phyloP scores from a whole-genome alignment of 1,139 yeast genomes.

The Geotrichum restrictum region DNA sequence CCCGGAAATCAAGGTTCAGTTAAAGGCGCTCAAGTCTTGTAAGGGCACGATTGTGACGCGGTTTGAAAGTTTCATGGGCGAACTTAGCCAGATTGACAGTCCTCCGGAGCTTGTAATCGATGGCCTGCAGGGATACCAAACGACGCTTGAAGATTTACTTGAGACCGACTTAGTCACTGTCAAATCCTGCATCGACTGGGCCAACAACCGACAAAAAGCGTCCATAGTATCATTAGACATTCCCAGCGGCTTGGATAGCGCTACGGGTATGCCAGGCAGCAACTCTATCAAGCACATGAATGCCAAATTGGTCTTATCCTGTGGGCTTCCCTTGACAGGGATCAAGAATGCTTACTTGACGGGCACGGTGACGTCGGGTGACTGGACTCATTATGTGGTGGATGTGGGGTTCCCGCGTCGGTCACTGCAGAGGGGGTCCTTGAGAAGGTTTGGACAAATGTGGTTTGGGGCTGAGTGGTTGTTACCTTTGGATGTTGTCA shows the following conservation, averaged over 20 bases:
- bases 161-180: conserved; percentile 49
- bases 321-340: conserved; percentile 73
- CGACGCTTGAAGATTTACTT: conserved; percentile 52
- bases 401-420: conserved; percentile 66
- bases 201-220: conserved; percentile 50
- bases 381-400: conserved; percentile 57
- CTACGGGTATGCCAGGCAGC: conserved; percentile 55
- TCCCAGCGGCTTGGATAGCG: conserved; percentile 82
- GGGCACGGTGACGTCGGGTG: conserved; percentile 42
- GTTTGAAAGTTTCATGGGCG: conserved; percentile 38
- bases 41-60: conserved; percentile 52
- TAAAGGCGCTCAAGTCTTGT: conserved; percentile 51
- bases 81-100: conserved; percentile 51
- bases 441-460: conserved; percentile 45
- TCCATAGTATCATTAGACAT: conserved; percentile 69
- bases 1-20: conserved; percentile 42
- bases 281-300: conserved; percentile 27
- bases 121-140: conserved; percentile 79
- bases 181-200: conserved; percentile 60
- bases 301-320: conserved; percentile 58
- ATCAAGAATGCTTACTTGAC: conserved; percentile 55
- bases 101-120: conserved; percentile 78
- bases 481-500: conserved; percentile 28
- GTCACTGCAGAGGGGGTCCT: conserved; percentile 41
- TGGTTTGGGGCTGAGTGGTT: conserved; percentile 43